Base-by-base conservation (phyloP, 805 yeast genomes). In the Ogataea nonfermentans region DNA sequence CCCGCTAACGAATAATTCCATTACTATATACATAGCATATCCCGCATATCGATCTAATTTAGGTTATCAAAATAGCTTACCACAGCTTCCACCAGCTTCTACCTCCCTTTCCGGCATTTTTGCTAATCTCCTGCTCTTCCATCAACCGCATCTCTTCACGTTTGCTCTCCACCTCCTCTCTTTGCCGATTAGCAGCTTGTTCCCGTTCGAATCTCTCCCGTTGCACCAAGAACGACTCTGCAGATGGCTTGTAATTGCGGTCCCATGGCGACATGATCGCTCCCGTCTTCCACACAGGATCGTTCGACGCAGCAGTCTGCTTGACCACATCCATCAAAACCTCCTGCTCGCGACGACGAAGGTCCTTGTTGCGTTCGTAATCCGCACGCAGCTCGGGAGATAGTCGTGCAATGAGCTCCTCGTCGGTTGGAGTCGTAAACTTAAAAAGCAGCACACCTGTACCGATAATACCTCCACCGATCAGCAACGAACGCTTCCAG, bases 211-310 rank as follows among this genome's bases (percentile, higher is more conserved):
- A 72, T 31, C 61, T 57, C 46, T 74, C 74, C 38, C 70, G 67
- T 32, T 56, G 52, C 17, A 64, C 72, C 55, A 51, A 65, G 59
- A 56, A 59, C 43, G 53, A 61, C 51, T 43, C 71, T 14, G 66
- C 59, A 4, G 57, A 43, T 9, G 54, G 49, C 29, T 40, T 41
- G 40, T 47, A 43, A 32, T 74, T 71, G 41, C 71, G 55, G 38
- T 74, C 91, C 74, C 84, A 83, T 0, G 95, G 93, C 1, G 82
- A 73, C 30, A 68, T 65, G 26, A 85, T 73, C 1, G 78, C 67
- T 0, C 90, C 95, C 0, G 95, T 79, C 57, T 75, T 81, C 95
- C 95, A 85, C 34, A 84, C 78, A 0, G 95, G 95, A 40, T 84
- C 88, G 49, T 79, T 71, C 11, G 88, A 79, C 1, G 73, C 70